Percentiles rank a stretch among this genome's conserved stretches.
phyloP scores from a whole-genome alignment of 2,329 filamentous ascomycete species.

The Sarocladium brachiariae region DNA sequence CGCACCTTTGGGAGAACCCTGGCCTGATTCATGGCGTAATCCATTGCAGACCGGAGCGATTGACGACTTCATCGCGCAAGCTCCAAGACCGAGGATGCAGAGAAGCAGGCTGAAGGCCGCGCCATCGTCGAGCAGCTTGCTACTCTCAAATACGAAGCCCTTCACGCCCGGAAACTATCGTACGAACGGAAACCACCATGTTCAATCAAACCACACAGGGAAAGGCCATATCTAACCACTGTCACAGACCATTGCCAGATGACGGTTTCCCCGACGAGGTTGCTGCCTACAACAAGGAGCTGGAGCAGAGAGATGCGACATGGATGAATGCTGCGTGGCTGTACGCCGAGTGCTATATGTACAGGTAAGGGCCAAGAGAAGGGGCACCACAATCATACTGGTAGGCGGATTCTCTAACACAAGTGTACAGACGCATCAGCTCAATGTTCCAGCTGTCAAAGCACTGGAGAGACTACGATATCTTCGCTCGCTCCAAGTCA shows the following conservation, averaged over 20 bases:
- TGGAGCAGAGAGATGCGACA: conserved; percentile 63
- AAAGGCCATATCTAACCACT: conserved; percentile 11
- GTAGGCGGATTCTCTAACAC: too few relatives aligned
- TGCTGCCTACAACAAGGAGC: conserved; percentile 75
- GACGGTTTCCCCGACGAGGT: conserved; percentile 78
- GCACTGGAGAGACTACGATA: conserved; percentile 85
- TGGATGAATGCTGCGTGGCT: conserved; percentile 90
- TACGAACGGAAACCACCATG: conserved; percentile 41
- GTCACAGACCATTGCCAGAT: conserved; percentile 59
- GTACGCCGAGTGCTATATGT: conserved; percentile 90
- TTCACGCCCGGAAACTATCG: conserved; percentile 78
- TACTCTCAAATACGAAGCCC: conserved; percentile 86
- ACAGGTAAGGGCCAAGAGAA: conserved; percentile 60
- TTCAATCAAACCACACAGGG: too few relatives aligned
- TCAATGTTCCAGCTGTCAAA: conserved; percentile 69
- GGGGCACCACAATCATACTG: too few relatives aligned
- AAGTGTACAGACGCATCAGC: conserved; percentile 57
- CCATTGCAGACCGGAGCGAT: conserved; percentile 86
- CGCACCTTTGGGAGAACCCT: background rate
- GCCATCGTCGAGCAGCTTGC: conserved; percentile 72
- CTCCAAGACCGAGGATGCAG: conserved; percentile 49
- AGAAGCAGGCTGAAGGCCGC: conserved; percentile 75
- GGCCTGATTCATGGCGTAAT: too few relatives aligned
- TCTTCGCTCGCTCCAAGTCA: conserved; percentile 86
- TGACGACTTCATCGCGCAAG: conserved; percentile 84